These are phyloP conservation scores for Gamsiella multidivaricata DNA, from an alignment of 192 early-diverging fungal species.

Conservation along the genomic window DNA sequence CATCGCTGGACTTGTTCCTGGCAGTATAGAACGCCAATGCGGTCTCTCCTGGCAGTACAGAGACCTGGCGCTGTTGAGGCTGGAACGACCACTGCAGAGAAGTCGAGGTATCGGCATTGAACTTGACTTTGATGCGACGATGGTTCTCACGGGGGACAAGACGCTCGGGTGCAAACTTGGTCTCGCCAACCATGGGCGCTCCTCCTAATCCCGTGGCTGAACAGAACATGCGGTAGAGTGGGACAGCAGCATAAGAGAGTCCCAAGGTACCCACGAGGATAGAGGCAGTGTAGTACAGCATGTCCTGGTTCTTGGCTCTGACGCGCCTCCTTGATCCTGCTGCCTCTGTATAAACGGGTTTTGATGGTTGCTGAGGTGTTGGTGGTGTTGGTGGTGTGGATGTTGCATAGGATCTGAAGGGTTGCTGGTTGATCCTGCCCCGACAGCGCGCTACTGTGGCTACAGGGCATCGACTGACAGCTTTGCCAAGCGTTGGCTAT, in stretches of 20 bases:
- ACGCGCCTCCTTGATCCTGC: slow-evolving; percentile 21
- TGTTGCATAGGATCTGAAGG: neutral
- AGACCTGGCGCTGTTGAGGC: slow-evolving; percentile 88
- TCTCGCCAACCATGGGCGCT: slow-evolving; percentile 81
- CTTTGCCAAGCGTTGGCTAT: neutral
- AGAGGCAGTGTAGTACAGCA: slow-evolving; percentile 79
- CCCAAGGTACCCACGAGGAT: slow-evolving; percentile 88
- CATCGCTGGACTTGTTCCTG: slow-evolving; percentile 83
- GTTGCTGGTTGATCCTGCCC: neutral
- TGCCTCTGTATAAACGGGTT: slow-evolving; percentile 21
- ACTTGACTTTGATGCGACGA: slow-evolving; percentile 74
- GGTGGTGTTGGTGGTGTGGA: slow-evolving; percentile 11
- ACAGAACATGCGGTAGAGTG: slow-evolving; percentile 95
- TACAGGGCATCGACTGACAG: neutral
- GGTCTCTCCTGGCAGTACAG: slow-evolving; percentile 95
- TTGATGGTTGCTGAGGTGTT: slow-evolving; percentile 1
- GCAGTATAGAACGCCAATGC: slow-evolving; percentile 97
- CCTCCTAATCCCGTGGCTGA: slow-evolving; percentile 92
- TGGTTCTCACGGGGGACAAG: slow-evolving; percentile 72
- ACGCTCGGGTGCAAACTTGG: slow-evolving; percentile 71
- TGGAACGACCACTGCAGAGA: slow-evolving; percentile 89
- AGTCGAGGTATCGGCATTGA: slow-evolving; percentile 80
- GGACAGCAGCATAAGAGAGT: slow-evolving; percentile 92
- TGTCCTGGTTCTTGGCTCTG: slow-evolving; percentile 41
- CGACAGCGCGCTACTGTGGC: neutral